A percentile compares a stretch with the other conserved stretches of the same genome.
These are phyloP conservation scores for Posidonia oceanica DNA, from an alignment of 116 monocot genomes.

Conservation along the genomic window DNA sequence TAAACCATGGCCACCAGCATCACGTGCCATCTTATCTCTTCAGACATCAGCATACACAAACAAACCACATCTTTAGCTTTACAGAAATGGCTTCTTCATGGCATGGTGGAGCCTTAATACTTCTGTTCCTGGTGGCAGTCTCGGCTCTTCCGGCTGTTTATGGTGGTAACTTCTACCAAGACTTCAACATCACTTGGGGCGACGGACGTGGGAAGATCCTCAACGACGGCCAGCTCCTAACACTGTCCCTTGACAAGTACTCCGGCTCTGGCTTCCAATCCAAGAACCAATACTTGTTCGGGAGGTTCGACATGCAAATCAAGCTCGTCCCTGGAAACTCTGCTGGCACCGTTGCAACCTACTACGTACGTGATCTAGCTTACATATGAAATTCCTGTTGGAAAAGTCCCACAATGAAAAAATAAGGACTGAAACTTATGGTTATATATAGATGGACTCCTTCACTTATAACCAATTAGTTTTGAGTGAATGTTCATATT, in stretches of 20 bases:
- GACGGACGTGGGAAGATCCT: conserved; percentile 12
- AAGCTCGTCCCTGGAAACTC: conserved; percentile 17
- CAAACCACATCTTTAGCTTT: too few relatives aligned
- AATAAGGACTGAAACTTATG: too few relatives aligned
- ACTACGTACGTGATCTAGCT: conserved; percentile 24
- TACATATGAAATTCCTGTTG: conserved; percentile 6
- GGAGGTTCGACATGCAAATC: conserved; percentile 23
- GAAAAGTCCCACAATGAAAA: too few relatives aligned
- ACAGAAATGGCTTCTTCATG: not conserved
- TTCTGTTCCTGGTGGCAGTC: too few relatives aligned
- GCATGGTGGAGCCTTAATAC: not conserved
- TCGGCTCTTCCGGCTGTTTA: not conserved
- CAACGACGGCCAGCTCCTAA: conserved; percentile 11
- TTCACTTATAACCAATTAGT: too few relatives aligned
- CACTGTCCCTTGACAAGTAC: conserved; percentile 16
- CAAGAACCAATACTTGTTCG: conserved; percentile 21
- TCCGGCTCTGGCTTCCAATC: conserved; percentile 26
- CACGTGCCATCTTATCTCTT: too few relatives aligned
- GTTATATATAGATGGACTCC: too few relatives aligned
- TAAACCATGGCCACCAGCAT: too few relatives aligned
- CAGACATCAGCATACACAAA: too few relatives aligned
- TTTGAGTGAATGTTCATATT: too few relatives aligned
- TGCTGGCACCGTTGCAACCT: conserved; percentile 18
- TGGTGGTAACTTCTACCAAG: conserved; percentile 10
- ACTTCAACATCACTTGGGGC: conserved; percentile 18